A percentile compares a stretch with the other conserved stretches of the same genome.
phyloP scores from a whole-genome alignment of 2,329 filamentous ascomycete species.

The Juglanconis oblonga region DNA sequence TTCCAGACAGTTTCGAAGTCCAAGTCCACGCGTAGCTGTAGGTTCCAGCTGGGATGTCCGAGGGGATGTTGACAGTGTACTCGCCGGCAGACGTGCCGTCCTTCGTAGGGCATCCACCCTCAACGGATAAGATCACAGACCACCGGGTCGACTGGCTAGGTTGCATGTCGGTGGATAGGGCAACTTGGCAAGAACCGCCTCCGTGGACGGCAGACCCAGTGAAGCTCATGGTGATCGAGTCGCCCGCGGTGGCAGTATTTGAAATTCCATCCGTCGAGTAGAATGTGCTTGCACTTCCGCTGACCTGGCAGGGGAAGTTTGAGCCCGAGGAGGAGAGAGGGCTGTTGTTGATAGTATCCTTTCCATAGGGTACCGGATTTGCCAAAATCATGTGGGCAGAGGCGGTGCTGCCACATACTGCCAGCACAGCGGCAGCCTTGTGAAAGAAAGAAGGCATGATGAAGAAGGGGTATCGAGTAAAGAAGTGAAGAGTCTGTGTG shows the following conservation, averaged over 20 bases:
- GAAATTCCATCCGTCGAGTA: slow-evolving; percentile 15
- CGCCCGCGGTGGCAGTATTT: slow-evolving; percentile 16
- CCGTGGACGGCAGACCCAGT: slow-evolving; percentile 66
- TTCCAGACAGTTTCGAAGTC: slow-evolving; percentile 75
- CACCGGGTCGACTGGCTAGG: slow-evolving; percentile 68
- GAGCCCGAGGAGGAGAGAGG: slow-evolving; percentile 8
- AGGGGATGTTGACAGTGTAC: slow-evolving; percentile 71
- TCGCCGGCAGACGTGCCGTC: slow-evolving; percentile 51
- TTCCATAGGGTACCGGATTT: slow-evolving; percentile 14
- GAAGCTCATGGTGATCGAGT: slow-evolving; percentile 14
- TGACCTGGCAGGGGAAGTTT: slow-evolving; percentile 19
- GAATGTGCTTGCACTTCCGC: slow-evolving; percentile 12
- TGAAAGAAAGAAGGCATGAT: slow-evolving; percentile 11
- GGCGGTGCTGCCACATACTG: slow-evolving; percentile 8
- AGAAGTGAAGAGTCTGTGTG: neutral
- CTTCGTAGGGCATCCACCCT: slow-evolving; percentile 77
- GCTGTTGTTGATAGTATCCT: slow-evolving; percentile 4
- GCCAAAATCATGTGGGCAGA: slow-evolving; percentile 18
- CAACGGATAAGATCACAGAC: slow-evolving; percentile 86
- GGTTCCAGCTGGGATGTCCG: slow-evolving; percentile 68
- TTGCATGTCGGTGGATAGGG: slow-evolving; percentile 72
- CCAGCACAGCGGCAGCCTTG: slow-evolving; percentile 17
- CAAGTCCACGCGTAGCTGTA: slow-evolving; percentile 89
- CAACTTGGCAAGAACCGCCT: slow-evolving; percentile 91
- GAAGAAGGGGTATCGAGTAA: neutral